Evolutionary conservation across 192 early-diverging fungal species (phyloP).

Genomic region (Geosiphon pyriformis): DNA sequence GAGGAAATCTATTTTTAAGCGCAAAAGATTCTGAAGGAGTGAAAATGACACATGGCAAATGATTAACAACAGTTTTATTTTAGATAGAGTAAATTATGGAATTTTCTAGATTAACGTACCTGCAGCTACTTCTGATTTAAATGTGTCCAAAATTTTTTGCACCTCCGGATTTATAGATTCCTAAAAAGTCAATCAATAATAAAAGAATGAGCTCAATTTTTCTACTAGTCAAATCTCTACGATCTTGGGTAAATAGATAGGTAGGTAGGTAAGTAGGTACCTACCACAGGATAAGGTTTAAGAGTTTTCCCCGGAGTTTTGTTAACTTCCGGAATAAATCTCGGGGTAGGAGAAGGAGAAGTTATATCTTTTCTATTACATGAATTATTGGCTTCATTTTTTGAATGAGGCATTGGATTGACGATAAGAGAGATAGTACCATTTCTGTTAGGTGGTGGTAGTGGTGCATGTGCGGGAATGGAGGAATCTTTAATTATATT

Average conservation of each 20-base stretch:
- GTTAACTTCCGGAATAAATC: neutral
- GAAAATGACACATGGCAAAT: no score
- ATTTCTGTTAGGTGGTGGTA: neutral
- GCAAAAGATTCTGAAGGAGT: conserved; percentile 50
- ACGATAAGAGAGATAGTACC: neutral
- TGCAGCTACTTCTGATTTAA: conserved; percentile 28
- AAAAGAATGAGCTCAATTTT: neutral
- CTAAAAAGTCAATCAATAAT: neutral
- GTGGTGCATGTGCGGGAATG: neutral
- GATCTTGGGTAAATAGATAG: neutral
- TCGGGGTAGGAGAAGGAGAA: neutral
- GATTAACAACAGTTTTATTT: no score
- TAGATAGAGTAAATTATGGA: no score
- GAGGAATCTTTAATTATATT: neutral
- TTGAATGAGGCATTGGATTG: neutral
- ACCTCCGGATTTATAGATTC: conserved; percentile 35
- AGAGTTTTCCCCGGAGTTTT: conserved; percentile 3
- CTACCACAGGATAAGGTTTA: neutral
- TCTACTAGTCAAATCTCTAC: neutral
- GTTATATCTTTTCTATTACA: neutral
- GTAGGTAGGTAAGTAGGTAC: neutral
- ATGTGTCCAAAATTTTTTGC: conserved; percentile 20
- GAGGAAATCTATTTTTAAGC: conserved; percentile 46
- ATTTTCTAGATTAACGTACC: no score
- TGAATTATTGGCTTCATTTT: neutral